Evolutionary conservation across 2,329 filamentous ascomycete species (phyloP).

Genomic region (Colletotrichum plurivorum): DNA sequence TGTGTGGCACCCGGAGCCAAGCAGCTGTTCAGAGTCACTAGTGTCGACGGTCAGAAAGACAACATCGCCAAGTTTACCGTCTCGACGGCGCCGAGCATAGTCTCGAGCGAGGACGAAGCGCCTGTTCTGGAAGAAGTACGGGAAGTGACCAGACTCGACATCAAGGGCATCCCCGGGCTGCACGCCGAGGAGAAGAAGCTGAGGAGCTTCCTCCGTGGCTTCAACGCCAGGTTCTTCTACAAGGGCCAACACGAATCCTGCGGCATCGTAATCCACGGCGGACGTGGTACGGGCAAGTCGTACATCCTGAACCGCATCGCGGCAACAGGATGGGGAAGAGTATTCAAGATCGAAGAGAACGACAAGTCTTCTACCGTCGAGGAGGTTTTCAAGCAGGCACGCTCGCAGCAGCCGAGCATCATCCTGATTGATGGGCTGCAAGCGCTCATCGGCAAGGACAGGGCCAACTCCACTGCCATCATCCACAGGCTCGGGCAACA

Average conservation of each 20-base stretch:
- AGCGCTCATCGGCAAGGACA: constrained; percentile 74
- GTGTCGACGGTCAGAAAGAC: constrained; percentile 67
- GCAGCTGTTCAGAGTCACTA: constrained; percentile 71
- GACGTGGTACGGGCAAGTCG: constrained; percentile 88
- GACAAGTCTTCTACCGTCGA: constrained; percentile 73
- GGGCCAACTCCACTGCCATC: constrained; percentile 63
- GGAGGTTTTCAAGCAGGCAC: constrained; percentile 79
- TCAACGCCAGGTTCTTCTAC: constrained; percentile 57
- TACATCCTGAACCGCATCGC: constrained; percentile 79
- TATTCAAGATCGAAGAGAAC: constrained; percentile 71
- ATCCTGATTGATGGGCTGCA: constrained; percentile 86
- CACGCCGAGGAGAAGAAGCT: constrained; percentile 73
- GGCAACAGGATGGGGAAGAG: constrained; percentile 77
- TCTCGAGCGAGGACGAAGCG: constrained; percentile 15
- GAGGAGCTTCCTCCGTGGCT: constrained; percentile 75
- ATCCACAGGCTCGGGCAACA: constrained; percentile 67
- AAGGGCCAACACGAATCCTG: constrained; percentile 57
- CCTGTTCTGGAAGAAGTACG: constrained; percentile 38
- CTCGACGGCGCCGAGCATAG: constrained; percentile 46
- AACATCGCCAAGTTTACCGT: constrained; percentile 61
- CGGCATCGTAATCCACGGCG: constrained; percentile 83
- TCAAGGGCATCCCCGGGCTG: constrained; percentile 77
- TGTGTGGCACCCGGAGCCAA: constrained; percentile 68
- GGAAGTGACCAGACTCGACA: constrained; percentile 51
- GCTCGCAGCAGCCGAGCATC: constrained; percentile 79